A percentile compares a stretch with the other conserved stretches of the same genome.
phyloP scores from a whole-genome alignment of 2,329 filamentous ascomycete species.

The Pseudogymnoascus sp. region DNA sequence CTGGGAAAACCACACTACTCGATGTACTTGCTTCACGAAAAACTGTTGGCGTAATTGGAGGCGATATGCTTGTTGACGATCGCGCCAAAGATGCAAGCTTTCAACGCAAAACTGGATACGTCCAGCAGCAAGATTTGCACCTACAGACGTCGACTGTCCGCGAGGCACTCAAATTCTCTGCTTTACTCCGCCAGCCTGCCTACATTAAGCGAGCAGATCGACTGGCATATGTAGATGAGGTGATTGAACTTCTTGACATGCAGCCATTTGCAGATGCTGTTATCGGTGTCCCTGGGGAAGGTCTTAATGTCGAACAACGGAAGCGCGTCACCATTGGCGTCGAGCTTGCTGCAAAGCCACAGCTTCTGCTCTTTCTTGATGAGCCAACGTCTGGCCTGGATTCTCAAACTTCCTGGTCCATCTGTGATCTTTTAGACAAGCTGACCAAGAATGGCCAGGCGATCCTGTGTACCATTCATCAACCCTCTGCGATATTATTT shows the following conservation, averaged over 20 bases:
- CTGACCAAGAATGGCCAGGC: constrained; percentile 49
- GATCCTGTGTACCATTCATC: constrained; percentile 49
- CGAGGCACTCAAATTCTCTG: constrained; percentile 81
- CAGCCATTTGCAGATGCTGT: constrained; percentile 58
- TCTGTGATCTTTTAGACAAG: constrained; percentile 54
- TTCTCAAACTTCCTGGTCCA: constrained; percentile 59
- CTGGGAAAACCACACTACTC: constrained; percentile 81
- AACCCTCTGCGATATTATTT: constrained; percentile 47
- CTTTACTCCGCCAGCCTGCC: constrained; percentile 77
- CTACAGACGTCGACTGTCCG: constrained; percentile 75
- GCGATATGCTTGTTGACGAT: constrained; percentile 66
- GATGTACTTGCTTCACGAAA: constrained; percentile 79
- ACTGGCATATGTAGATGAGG: constrained; percentile 77
- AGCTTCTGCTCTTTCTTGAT: constrained; percentile 80
- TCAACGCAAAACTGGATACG: constrained; percentile 69
- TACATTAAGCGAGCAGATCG: constrained; percentile 67
- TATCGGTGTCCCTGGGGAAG: constrained; percentile 55
- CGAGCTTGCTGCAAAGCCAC: constrained; percentile 82
- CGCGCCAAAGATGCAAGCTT: constrained; percentile 69
- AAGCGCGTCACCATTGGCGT: constrained; percentile 69
- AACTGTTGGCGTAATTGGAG: constrained; percentile 80
- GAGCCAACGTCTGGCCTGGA: constrained; percentile 90
- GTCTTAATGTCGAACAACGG: constrained; percentile 54
- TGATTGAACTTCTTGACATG: constrained; percentile 57
- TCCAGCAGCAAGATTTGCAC: constrained; percentile 87